Evolutionary conservation across 306 rosid species (phyloP).

Genomic region (Dalbergia cultrata): DNA sequence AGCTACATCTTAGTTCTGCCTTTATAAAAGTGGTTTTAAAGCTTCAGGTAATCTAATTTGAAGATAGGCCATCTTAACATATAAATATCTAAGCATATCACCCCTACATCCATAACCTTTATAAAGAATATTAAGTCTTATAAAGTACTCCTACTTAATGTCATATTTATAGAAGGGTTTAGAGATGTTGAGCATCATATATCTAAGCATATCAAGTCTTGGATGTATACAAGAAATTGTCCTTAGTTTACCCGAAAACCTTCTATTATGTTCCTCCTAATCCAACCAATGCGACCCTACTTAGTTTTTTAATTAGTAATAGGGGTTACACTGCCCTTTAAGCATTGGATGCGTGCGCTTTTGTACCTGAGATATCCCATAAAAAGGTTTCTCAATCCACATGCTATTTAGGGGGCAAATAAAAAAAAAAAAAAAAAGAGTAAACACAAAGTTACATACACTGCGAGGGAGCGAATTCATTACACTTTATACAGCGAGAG

Average conservation of each 20-base stretch:
- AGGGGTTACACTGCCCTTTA: constrained; percentile 35
- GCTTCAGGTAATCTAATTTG: not conserved
- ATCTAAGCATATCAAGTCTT: no score
- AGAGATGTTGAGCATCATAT: no score
- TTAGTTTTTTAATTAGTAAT: not conserved
- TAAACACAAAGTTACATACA: constrained; percentile 29
- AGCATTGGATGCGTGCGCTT: constrained; percentile 63
- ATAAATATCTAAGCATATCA: not conserved
- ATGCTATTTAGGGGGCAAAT: constrained; percentile 30
- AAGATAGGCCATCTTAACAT: not conserved
- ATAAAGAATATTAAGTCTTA: no score
- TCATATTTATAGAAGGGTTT: no score
- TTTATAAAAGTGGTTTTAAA: not conserved
- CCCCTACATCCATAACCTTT: no score
- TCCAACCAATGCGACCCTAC: not conserved
- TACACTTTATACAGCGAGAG: not conserved
- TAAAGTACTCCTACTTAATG: no score
- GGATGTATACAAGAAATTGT: no score
- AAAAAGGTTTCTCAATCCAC: constrained; percentile 25
- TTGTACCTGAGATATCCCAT: constrained; percentile 36
- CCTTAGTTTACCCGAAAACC: no score
- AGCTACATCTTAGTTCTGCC: not conserved
- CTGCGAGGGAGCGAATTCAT: not conserved
- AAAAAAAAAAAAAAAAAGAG: constrained; percentile 21
- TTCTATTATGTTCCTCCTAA: not conserved